These are phyloP conservation scores for Auriscalpium microsporum DNA, from an alignment of 768 basidiomycete genomes.

Conservation along the genomic window DNA sequence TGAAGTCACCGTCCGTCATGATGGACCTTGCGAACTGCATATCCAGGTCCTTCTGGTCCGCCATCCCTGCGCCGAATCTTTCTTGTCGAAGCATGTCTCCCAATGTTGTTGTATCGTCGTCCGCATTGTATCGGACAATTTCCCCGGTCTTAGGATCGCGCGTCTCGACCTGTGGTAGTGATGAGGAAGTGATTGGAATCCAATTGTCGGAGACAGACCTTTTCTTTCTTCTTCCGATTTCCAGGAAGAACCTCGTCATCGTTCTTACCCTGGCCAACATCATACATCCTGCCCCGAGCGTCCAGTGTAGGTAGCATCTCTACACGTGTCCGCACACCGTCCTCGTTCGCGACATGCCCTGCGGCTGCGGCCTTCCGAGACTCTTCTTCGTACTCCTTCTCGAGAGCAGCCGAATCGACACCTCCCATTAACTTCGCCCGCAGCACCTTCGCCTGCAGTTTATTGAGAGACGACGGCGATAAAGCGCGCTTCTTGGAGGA, in stretches of 20 bases:
- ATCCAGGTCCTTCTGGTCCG: slow-evolving; percentile 89
- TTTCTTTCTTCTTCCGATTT: slow-evolving; percentile 73
- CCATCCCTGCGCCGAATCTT: slow-evolving; percentile 77
- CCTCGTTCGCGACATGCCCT: slow-evolving; percentile 21
- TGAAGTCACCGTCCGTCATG: slow-evolving; percentile 79
- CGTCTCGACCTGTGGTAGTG: slow-evolving; percentile 59
- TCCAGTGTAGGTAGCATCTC: slow-evolving; percentile 89
- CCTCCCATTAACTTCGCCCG: slow-evolving; percentile 82
- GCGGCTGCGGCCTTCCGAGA: slow-evolving; percentile 36
- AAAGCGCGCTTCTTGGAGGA: slow-evolving; percentile 34
- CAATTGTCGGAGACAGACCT: slow-evolving; percentile 30
- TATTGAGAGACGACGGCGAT: slow-evolving; percentile 79
- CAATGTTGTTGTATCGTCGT: slow-evolving; percentile 80
- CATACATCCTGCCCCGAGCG: slow-evolving; percentile 76
- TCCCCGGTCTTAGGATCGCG: slow-evolving; percentile 89
- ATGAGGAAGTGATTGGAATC: not conserved
- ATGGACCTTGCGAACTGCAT: slow-evolving; percentile 83
- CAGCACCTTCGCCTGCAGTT: slow-evolving; percentile 86
- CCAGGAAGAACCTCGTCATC: slow-evolving; percentile 46
- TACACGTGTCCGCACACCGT: slow-evolving; percentile 47
- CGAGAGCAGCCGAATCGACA: slow-evolving; percentile 68
- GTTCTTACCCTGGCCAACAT: slow-evolving; percentile 74
- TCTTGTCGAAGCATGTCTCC: slow-evolving; percentile 94
- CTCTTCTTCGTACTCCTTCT: slow-evolving; percentile 80
- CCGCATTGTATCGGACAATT: slow-evolving; percentile 78